Evolutionary conservation across 2,329 filamentous ascomycete genomes (phyloP), one percentile per base, ranked within the genome.

Genomic region (Colletotrichum sp.): DNA sequence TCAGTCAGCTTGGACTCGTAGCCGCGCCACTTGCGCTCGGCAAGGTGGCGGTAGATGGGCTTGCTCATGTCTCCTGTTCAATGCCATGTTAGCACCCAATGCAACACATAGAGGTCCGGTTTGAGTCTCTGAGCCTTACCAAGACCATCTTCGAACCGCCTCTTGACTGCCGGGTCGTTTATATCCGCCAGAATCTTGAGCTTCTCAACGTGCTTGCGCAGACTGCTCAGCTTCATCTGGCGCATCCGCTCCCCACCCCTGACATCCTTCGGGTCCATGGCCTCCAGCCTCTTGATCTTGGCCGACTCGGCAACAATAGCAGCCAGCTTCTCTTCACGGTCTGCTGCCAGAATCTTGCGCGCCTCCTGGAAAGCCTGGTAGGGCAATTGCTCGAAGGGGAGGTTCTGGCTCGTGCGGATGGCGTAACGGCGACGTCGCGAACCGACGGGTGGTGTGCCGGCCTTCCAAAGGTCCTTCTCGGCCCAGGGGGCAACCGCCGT

Each of bases 281-380:
- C 90, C 83, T 93, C 88, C 61, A 98, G 84, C 76, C 89, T 88
- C 71, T 91, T 90, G 82, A 99, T 94, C 83, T 93, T 92, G 75
- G 89, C 89, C 67, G 93, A 86, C 84, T 95, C 92, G 32, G 85
- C 88, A 67, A 91, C 87, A 74, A 99, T 96, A 81, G 93, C 88
- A 76, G 89, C 87, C 67, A 99, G 81, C 87, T 98, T 99, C 85
- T 96, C 91, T 78, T 93, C 88, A 55, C 96, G 92, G 83, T 99
- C 97, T 71, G 91, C 92, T 69, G 92, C 90, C 72, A 99, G 88
- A 65, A 99, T 86, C 83, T 95, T 95, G 78, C 96, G 92, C 55
- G 97, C 97, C 87, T 98, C 96, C 86, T 99, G 97, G 88, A 99
- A 99, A 86, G 95, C 97, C 89, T 99, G 96, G 87, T 98, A 99